phyloP scores from a whole-genome alignment of 345 rosid genomes.

The Atalantia buxifolia region DNA sequence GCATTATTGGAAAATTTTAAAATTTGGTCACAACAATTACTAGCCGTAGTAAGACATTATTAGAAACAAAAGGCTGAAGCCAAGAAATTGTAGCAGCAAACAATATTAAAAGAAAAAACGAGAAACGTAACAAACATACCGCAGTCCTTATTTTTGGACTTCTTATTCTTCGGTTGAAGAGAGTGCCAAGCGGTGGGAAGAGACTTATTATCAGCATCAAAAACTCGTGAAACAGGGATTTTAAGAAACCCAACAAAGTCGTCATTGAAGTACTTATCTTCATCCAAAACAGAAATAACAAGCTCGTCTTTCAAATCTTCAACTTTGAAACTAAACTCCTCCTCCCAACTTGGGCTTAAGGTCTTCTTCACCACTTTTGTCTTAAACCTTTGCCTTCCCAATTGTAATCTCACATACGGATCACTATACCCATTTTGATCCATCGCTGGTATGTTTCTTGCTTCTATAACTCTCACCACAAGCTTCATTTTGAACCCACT shows the following conservation, averaged over 20 bases:
- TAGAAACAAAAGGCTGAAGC: too few relatives aligned
- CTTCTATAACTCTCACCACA: constrained; percentile 70
- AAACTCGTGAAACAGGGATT: constrained; percentile 62
- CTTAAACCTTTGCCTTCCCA: constrained; percentile 67
- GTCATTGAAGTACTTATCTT: constrained; percentile 84
- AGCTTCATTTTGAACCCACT: constrained; percentile 52
- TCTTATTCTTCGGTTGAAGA: constrained; percentile 73
- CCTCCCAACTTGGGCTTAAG: constrained; percentile 89
- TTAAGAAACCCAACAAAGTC: constrained; percentile 77
- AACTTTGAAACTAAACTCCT: constrained; percentile 85
- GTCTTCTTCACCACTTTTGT: constrained; percentile 87
- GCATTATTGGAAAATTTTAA: neutral
- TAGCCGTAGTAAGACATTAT: neutral
- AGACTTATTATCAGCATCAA: constrained; percentile 74
- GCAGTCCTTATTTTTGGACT: constrained; percentile 70
- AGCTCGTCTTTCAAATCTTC: constrained; percentile 92
- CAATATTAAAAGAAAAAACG: neutral
- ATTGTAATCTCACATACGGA: constrained; percentile 80
- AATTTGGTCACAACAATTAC: neutral
- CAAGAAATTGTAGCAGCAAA: neutral
- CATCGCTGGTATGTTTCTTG: constrained; percentile 82
- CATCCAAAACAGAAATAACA: constrained; percentile 70
- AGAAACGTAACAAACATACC: constrained; percentile 37
- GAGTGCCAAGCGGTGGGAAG: constrained; percentile 78
- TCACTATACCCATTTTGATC: constrained; percentile 90